Conservation (phyloP, 768 basidiomycete species). For the Pleurotus djamor region DNA sequence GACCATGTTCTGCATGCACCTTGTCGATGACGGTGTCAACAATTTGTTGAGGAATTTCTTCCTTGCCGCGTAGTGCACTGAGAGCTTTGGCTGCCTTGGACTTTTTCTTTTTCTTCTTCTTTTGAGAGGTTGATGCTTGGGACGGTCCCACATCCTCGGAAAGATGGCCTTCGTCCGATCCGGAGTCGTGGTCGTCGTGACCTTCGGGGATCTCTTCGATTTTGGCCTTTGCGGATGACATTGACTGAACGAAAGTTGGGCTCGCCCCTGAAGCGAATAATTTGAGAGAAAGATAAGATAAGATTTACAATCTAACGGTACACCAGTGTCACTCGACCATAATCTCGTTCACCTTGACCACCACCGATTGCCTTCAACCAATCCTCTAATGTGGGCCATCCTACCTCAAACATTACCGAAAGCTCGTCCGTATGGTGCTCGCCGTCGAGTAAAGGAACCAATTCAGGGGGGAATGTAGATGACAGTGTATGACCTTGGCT, state of each 20-base stretch:
- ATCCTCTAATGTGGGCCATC: constrained; percentile 78
- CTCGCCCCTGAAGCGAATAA: background rate
- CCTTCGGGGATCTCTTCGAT: background rate
- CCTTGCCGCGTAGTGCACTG: constrained; percentile 42
- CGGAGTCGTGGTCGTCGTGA: constrained; percentile 19
- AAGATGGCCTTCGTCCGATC: constrained; percentile 21
- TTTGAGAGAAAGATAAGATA: background rate
- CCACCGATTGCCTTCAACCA: constrained; percentile 66
- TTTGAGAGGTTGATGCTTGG: constrained; percentile 45
- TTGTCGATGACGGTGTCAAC: constrained; percentile 67
- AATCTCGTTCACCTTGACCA: constrained; percentile 61
- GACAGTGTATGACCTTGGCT: constrained; percentile 16
- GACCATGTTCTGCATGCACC: constrained; percentile 59
- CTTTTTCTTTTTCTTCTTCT: constrained; percentile 92
- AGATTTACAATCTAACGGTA: constrained; percentile 49
- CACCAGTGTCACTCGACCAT: constrained; percentile 75
- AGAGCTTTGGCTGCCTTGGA: constrained; percentile 60
- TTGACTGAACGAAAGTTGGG: background rate
- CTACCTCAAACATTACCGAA: constrained; percentile 75
- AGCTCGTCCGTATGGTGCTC: constrained; percentile 93
- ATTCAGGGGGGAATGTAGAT: constrained; percentile 49
- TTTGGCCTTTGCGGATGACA: background rate
- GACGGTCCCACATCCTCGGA: constrained; percentile 13
- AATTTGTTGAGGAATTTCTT: constrained; percentile 54
- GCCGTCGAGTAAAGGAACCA: constrained; percentile 73